Evolutionary conservation across 257 asterid species (phyloP).

Genomic region (Buddleja alternifolia): DNA sequence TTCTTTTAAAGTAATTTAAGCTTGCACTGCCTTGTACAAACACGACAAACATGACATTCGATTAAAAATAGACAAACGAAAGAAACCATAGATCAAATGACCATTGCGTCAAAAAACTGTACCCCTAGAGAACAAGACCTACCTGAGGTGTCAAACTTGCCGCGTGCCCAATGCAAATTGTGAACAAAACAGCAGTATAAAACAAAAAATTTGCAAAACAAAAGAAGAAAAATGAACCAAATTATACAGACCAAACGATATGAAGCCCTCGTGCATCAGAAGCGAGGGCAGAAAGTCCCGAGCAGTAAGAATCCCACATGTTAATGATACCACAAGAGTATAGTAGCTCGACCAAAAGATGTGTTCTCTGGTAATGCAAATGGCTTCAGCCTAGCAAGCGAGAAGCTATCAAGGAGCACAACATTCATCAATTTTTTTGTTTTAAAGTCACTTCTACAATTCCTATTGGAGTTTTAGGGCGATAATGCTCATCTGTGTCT

Average conservation of each 20-base stretch:
- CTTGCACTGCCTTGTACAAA: neutral
- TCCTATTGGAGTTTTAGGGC: slow-evolving; percentile 76
- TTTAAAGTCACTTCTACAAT: slow-evolving; percentile 68
- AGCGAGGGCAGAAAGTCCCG: slow-evolving; percentile 16
- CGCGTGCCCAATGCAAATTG: slow-evolving; percentile 21
- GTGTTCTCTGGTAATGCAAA: neutral
- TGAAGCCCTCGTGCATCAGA: slow-evolving; percentile 15
- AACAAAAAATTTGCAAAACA: neutral
- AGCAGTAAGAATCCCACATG: slow-evolving; percentile 22
- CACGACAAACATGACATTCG: neutral
- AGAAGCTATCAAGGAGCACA: slow-evolving; percentile 10
- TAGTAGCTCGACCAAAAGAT: slow-evolving; percentile 25
- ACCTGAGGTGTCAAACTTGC: neutral
- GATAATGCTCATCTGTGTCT: slow-evolving; percentile 94
- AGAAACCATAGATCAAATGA: neutral
- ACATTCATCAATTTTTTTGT: slow-evolving; percentile 46
- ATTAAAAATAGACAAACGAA: neutral
- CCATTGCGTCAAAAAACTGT: neutral
- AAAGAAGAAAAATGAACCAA: slow-evolving; percentile 5
- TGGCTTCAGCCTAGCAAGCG: slow-evolving; percentile 27
- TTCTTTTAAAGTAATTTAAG: slow-evolving; percentile 5
- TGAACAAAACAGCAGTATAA: slow-evolving; percentile 12
- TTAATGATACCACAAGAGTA: slow-evolving; percentile 29
- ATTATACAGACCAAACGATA: slow-evolving; percentile 40
- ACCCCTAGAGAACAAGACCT: neutral